These are phyloP conservation scores for Aegilops longissima DNA, from an alignment of 176 grass and related monocot species.

Conservation along the genomic window DNA sequence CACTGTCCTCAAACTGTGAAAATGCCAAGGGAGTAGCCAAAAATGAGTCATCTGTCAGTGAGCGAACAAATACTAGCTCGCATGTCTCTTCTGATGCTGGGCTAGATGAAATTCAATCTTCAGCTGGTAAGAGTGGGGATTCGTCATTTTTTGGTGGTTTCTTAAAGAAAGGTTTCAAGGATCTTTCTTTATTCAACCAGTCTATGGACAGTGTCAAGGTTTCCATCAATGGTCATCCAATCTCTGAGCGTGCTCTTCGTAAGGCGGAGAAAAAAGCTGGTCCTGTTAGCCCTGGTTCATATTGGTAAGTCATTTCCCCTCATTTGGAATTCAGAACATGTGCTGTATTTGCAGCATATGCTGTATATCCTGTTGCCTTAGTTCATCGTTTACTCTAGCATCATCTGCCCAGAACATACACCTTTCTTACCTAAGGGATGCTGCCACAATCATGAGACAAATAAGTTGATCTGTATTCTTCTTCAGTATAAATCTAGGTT, in stretches of 20 bases:
- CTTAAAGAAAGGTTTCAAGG: constrained; percentile 71
- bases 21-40: constrained; percentile 6
- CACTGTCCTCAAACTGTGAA: constrained; percentile 27
- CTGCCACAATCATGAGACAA: background rate
- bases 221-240: constrained; percentile 79
- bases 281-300: constrained; percentile 73
- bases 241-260: constrained; percentile 71
- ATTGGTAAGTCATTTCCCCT: constrained; percentile 61
- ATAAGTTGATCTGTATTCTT: background rate
- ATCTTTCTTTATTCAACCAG: constrained; percentile 65
- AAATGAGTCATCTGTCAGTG: constrained; percentile 26
- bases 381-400: constrained; percentile 16
- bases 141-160: constrained; percentile 73
- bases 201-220: constrained; percentile 55
- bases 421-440: background rate
- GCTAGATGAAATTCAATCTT: constrained; percentile 51
- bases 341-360: constrained; percentile 13
- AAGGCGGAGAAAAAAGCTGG: constrained; percentile 88
- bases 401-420: background rate
- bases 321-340: background rate
- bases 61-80: constrained; percentile 44
- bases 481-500: background rate
- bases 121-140: constrained; percentile 55
- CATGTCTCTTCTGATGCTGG: constrained; percentile 44
- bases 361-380: background rate